A percentile compares a stretch with the other conserved stretches of the same genome.
phyloP scores from a whole-genome alignment of 2,329 filamentous ascomycete genomes.

The Grosmannia huntii region DNA sequence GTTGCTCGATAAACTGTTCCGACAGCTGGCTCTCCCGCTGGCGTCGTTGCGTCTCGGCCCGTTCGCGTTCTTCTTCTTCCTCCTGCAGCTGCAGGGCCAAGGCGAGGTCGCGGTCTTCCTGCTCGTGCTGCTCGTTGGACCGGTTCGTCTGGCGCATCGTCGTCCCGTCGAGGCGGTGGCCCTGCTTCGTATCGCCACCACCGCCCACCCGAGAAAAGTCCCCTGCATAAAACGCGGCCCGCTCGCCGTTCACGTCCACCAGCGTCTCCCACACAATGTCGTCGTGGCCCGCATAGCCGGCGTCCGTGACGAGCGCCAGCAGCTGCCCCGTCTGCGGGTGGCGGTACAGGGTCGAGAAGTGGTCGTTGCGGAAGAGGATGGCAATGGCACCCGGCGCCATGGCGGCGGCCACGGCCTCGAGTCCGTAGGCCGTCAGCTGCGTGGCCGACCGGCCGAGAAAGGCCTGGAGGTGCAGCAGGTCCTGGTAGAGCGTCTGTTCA shows the following conservation, averaged over 20 bases:
- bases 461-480: slow-evolving; percentile 70
- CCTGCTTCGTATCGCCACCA: no score
- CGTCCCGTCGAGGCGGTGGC: no score
- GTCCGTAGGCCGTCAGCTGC: slow-evolving; percentile 71
- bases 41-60: slow-evolving; percentile 46
- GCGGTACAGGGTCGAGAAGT: slow-evolving; percentile 88
- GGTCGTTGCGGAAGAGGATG: slow-evolving; percentile 92
- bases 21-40: slow-evolving; percentile 55
- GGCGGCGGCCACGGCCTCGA: slow-evolving; percentile 58
- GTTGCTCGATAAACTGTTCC: slow-evolving; percentile 57
- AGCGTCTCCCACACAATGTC: slow-evolving; percentile 96
- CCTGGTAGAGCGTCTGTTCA: slow-evolving; percentile 70
- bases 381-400: slow-evolving; percentile 68
- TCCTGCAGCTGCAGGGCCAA: slow-evolving; percentile 88
- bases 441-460: slow-evolving; percentile 74
- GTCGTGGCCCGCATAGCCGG: slow-evolving; percentile 74
- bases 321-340: slow-evolving; percentile 67
- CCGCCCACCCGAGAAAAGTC: slow-evolving; percentile 80
- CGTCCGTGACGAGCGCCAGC: slow-evolving; percentile 80
- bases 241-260: slow-evolving; percentile 73
- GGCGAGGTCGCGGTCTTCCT: slow-evolving; percentile 79
- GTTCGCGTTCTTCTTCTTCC: slow-evolving; percentile 73
- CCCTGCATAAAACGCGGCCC: slow-evolving; percentile 74
- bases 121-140: no score
- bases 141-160: no score